These are phyloP conservation scores for Torulaspora indica DNA, from an alignment of 805 yeast genomes.

Conservation along the genomic window DNA sequence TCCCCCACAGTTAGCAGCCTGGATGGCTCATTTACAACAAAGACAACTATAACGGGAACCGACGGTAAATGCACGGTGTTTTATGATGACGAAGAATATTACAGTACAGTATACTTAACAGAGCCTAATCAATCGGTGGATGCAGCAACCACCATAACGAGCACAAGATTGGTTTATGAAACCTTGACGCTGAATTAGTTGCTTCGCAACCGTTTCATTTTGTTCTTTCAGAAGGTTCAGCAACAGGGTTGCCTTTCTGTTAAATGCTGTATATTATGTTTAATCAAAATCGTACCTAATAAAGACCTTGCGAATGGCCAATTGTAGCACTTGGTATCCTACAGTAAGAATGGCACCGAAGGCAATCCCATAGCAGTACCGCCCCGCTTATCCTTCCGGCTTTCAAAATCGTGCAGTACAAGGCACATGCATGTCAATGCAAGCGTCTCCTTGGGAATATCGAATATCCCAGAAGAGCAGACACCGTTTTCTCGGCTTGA, in stretches of 20 bases:
- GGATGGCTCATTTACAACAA: conserved; percentile 10
- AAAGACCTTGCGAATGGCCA: neutral
- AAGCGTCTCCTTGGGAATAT: conserved; percentile 29
- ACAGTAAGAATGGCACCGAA: conserved; percentile 7
- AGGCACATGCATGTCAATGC: conserved; percentile 34
- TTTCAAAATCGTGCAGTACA: conserved; percentile 33
- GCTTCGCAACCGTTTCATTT: too few relatives aligned
- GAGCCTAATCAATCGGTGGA: conserved; percentile 30
- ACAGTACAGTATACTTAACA: conserved; percentile 32
- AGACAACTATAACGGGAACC: conserved; percentile 16
- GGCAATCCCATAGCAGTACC: conserved; percentile 5
- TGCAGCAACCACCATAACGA: conserved; percentile 36
- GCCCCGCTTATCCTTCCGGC: conserved; percentile 30
- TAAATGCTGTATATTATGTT: conserved; percentile 1
- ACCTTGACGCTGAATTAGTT: conserved; percentile 20
- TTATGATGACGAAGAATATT: conserved; percentile 28
- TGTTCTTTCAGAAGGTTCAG: neutral
- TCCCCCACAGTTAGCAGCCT: conserved; percentile 10
- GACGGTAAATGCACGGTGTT: conserved; percentile 28
- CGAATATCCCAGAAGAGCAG: conserved; percentile 13
- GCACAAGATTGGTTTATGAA: conserved; percentile 26
- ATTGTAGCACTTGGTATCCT: neutral
- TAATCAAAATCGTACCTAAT: conserved; percentile 1
- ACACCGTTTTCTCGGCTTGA: conserved; percentile 3
- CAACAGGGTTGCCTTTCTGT: conserved; percentile 1